Evolutionary conservation across 306 rosid genomes (phyloP), one percentile per base, ranked within the genome.

Genomic region (Pachyrhizus erosus): DNA sequence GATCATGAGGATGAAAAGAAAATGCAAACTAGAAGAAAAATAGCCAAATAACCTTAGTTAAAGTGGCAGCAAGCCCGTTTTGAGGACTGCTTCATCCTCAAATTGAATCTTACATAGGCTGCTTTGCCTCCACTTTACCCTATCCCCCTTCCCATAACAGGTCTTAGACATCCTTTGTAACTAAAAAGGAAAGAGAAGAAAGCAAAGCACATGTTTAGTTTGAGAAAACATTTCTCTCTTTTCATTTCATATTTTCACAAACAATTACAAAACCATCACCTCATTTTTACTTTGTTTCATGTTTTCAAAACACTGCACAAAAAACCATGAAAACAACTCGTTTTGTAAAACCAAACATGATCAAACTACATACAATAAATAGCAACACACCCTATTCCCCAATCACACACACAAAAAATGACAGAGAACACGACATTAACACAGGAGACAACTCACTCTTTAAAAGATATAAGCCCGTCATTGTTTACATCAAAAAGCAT

Each of bases 401-500:
- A 31, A 49, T 31, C 48, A 66, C 26, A 49, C 62, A 78, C 24
- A 21, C 20, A 23, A 18, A 51, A 0, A 46, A 21, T 60, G 29
- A 75, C 29, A 57, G 18, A 77, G 57, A 58, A 77, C 11, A 77
- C 12, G 29, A 27, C 42, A 61, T 54, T 29, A 78, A 72, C 14
- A 70, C 13, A 43, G 0, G 43, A 68, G 34, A 20, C 0, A 1
- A 88, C 98, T 93, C 78, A 96, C 99, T 96, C 94, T 86, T 93
- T 91, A 70, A 93, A 96, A 21, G 99, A 96, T 79, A 96, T 83
- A 80, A 80, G 91, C 9, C 92, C 93, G 0, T 93, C 99, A 34
- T 70, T 83, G 88, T 96, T 88, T 57, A 89, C 81, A 83, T 96
- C 99, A 78, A 96, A 96, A 75, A 96, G 94, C 98, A 96, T 91